A percentile compares a stretch with the other conserved stretches of the same genome.
Evolutionary conservation across 208 protist genomes (phyloP).

Genomic region (Trypanosomatidae sp.): DNA sequence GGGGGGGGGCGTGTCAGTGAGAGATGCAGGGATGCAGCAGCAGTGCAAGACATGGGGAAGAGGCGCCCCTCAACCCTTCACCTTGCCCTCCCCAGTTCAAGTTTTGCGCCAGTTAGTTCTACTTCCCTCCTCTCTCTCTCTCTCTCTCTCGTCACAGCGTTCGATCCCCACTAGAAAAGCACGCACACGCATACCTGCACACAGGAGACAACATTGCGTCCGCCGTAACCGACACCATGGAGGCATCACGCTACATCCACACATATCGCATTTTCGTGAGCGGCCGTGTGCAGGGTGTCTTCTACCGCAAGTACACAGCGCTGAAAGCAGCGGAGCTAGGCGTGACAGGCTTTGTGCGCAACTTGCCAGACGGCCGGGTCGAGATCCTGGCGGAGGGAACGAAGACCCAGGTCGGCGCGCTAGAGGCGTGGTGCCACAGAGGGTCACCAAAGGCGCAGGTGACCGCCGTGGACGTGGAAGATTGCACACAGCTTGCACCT

Average conservation of each 20-base stretch:
- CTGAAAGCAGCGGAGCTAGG: conserved; percentile 36
- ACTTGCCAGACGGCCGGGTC: conserved; percentile 74
- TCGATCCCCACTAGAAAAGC: background rate
- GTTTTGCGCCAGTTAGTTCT: conserved; percentile 1
- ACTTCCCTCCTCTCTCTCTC: background rate
- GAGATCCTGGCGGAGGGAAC: conserved; percentile 77
- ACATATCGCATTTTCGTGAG: conserved; percentile 62
- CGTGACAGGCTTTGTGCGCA: conserved; percentile 83
- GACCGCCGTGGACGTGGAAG: conserved; percentile 19
- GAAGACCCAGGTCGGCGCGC: conserved; percentile 27
- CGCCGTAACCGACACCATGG: background rate
- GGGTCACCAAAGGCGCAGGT: conserved; percentile 76
- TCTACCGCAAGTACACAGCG: conserved; percentile 85
- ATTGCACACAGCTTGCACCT: conserved; percentile 5
- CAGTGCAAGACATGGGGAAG: background rate
- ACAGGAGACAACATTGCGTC: background rate
- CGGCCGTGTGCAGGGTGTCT: conserved; percentile 90
- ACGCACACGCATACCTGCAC: background rate
- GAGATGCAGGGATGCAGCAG: background rate
- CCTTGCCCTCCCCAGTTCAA: background rate
- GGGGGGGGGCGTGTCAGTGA: background rate
- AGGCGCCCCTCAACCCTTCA: background rate
- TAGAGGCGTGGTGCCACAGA: conserved; percentile 74
- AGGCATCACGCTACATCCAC: background rate
- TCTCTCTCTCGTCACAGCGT: background rate